Percentiles rank a stretch among this genome's conserved stretches.
Conservation (phyloP, 2,329 filamentous ascomycete species). For the Fusarium sulawesiense region DNA sequence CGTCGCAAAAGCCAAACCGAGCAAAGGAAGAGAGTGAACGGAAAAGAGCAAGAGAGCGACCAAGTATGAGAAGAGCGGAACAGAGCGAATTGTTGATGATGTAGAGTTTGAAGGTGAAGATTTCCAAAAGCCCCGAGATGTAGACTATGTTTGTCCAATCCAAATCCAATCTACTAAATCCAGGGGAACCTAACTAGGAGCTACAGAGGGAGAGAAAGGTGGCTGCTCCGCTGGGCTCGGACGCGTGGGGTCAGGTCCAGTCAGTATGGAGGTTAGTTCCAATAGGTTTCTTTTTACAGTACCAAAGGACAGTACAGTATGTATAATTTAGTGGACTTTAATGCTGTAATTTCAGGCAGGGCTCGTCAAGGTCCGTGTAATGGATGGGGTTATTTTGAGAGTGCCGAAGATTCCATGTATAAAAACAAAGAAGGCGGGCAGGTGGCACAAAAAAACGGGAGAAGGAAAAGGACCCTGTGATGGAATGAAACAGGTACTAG, state of each 20-base stretch:
- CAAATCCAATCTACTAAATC: conserved; percentile 35
- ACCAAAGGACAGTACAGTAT: not conserved
- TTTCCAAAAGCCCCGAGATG: conserved; percentile 37
- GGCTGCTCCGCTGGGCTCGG: conserved; percentile 43
- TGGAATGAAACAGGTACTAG: conserved; percentile 30
- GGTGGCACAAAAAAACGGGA: not conserved
- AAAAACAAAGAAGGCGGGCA: not conserved
- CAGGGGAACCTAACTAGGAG: conserved; percentile 42
- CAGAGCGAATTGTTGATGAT: conserved; percentile 26
- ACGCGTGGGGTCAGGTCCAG: conserved; percentile 41
- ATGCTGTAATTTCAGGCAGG: conserved; percentile 1
- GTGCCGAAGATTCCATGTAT: not conserved
- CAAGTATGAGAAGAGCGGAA: not conserved
- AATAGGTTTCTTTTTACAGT: conserved; percentile 3
- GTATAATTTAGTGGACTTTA: conserved; percentile 1
- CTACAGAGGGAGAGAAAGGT: conserved; percentile 37
- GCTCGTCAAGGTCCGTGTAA: not conserved
- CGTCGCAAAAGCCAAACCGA: conserved; percentile 12
- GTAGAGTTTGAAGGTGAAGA: conserved; percentile 25
- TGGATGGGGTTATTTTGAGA: not conserved
- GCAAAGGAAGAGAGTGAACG: conserved; percentile 17
- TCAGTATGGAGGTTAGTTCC: not conserved
- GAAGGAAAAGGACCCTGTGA: conserved; percentile 23
- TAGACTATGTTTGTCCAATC: conserved; percentile 22
- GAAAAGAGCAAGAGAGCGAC: conserved; percentile 20